Base-by-base conservation (phyloP, 768 basidiomycete species). In the Russula compacta region DNA sequence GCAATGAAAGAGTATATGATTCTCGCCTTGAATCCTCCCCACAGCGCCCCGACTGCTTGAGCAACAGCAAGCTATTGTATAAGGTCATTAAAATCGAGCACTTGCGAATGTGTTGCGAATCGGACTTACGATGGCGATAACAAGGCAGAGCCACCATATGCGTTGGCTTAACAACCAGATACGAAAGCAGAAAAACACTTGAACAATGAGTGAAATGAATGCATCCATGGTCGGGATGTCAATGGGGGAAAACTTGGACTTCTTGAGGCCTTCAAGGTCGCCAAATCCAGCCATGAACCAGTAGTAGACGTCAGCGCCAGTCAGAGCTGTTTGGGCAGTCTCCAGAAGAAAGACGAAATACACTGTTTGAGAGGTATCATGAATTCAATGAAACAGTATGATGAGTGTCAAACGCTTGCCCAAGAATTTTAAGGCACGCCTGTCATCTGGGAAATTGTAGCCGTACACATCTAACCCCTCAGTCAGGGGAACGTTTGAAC, bases 231-330 rank as follows among this genome's bases (percentile, higher is more conserved):
- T 42, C 17, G 46, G 51, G 12, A 46, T n/a, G 21, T 62, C 61
- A n/a, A 62, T 51, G 42, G 32, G 48, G 3, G 61, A 38, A 35
- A 59, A 40, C 15, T 29, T 15, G 14, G 51, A 38, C 17, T 59
- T 40, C n/a, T 10, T 36, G 48, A 62, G 49, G 32, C 49, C 24
- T 2, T 36, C 24, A 2, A 53, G 2, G 38, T 59, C 42, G 36
- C 50, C 57, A 35, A 59, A 62, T 14, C 61, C 56, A 14, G 3
- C 56, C 11, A 57, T 51, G 49, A 62, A 62, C 61, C 61, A 63
- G 47, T 63, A 54, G 35, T 60, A 63, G 51, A 60, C 21, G 14
- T 62, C 58, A 2, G 24, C 43, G 2, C 57, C 61, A 11, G 50
- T 62, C 15, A 62, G 52, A 10, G 52, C 58, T 1, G 61, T 62